Percentiles rank a stretch among this genome's conserved stretches.
These are phyloP conservation scores for Picea sitchensis DNA, from an alignment of 75 land plant genomes.

Conservation along the genomic window DNA sequence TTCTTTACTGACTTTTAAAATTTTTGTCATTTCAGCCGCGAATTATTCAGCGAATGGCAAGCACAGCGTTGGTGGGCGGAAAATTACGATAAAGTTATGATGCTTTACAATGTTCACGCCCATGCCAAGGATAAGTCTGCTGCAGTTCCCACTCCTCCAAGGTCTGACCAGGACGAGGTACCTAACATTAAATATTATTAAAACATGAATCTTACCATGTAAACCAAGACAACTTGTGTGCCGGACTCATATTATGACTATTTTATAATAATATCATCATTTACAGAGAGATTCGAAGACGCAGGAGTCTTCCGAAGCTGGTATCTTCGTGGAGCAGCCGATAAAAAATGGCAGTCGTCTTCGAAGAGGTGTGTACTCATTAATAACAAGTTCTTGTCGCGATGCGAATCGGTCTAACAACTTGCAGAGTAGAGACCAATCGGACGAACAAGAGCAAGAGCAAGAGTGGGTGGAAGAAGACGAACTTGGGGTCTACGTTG, in stretches of 20 bases:
- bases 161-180: constrained; percentile 58
- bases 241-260: not conserved
- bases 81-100: constrained; percentile 82
- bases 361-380: not conserved
- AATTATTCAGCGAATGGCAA: constrained; percentile 84
- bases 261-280: not conserved
- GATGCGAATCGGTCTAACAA: constrained; percentile 51
- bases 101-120: constrained; percentile 78
- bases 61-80: constrained; percentile 97
- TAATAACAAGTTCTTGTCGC: constrained; percentile 29
- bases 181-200: too few species aligned
- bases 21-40: constrained; percentile 42
- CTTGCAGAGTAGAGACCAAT: constrained; percentile 28
- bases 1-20: too few species aligned
- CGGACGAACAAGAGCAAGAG: constrained; percentile 13
- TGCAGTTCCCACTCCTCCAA: constrained; percentile 32
- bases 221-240: too few species aligned
- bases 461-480: constrained; percentile 84
- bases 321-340: not conserved
- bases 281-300: not conserved
- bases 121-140: constrained; percentile 17
- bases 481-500: constrained; percentile 82
- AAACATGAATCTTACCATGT: too few species aligned
- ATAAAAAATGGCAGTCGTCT: constrained; percentile 50
- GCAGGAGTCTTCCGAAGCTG: not conserved